Percentiles rank a stretch among this genome's conserved stretches.
These are phyloP conservation scores for Scenedesmus sp. DNA, from an alignment of 163 green algal genomes.

Conservation along the genomic window DNA sequence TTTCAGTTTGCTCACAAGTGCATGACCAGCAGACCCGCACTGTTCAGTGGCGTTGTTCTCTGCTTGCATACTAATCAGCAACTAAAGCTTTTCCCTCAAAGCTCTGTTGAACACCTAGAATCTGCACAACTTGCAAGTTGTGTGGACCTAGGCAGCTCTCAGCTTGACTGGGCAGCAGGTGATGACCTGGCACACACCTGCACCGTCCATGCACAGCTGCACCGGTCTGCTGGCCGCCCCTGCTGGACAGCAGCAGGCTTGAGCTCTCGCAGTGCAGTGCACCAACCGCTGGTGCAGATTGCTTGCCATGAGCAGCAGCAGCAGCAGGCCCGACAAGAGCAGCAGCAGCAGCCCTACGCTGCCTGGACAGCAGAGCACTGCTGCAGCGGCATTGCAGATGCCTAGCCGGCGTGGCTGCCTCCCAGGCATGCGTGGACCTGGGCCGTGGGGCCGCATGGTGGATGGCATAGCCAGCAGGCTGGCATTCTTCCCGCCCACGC, in stretches of 20 bases:
- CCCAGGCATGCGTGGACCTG: constrained; percentile 7
- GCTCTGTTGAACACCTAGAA: background rate
- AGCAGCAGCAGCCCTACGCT: background rate
- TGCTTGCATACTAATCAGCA: background rate
- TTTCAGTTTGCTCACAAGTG: background rate
- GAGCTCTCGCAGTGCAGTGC: background rate
- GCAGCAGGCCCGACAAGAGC: background rate
- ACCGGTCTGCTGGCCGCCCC: background rate
- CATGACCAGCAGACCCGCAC: background rate
- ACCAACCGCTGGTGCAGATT: background rate
- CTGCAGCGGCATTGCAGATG: background rate
- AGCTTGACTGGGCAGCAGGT: background rate
- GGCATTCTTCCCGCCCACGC: constrained; percentile 86
- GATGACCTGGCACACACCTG: background rate
- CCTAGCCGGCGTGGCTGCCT: background rate
- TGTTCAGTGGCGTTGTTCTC: background rate
- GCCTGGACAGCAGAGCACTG: constrained; percentile 2
- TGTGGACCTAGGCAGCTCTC: background rate
- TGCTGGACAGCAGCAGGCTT: background rate
- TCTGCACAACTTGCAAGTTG: background rate
- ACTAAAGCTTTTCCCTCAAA: background rate
- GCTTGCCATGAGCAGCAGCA: background rate
- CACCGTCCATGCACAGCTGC: background rate
- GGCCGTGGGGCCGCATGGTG: constrained; percentile 68
- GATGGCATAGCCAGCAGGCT: constrained; percentile 75